phyloP scores from a whole-genome alignment of 768 basidiomycete genomes.

The Leucogyrophana mollusca region DNA sequence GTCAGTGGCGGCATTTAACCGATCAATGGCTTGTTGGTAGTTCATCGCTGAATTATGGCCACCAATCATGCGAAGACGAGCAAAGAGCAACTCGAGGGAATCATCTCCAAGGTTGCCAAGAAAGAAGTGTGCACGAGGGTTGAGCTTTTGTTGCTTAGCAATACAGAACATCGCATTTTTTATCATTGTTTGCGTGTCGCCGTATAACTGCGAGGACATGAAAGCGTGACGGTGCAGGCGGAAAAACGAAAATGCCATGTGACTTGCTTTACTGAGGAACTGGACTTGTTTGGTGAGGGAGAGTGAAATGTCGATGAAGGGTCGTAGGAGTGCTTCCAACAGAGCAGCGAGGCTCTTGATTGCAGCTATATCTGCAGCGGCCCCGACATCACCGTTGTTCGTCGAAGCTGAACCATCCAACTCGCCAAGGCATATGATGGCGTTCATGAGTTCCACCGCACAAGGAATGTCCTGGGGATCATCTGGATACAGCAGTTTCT shows the following conservation, averaged over 20 bases:
- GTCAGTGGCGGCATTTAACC: constrained; percentile 10
- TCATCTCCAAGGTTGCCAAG: constrained; percentile 26
- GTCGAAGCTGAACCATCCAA: too few relatives aligned
- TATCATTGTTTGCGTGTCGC: constrained; percentile 28
- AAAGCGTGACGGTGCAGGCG: constrained; percentile 17
- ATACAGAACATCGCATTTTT: too few relatives aligned
- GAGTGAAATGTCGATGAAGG: constrained; percentile 18
- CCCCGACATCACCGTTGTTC: not conserved
- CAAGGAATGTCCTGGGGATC: constrained; percentile 32
- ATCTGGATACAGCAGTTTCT: constrained; percentile 22
- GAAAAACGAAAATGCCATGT: constrained; percentile 23
- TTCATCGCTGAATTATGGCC: constrained; percentile 9
- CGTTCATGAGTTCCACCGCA: constrained; percentile 23
- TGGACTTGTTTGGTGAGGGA: constrained; percentile 27
- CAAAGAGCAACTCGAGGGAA: constrained; percentile 28
- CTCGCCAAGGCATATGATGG: constrained; percentile 5
- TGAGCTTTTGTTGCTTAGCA: constrained; percentile 21
- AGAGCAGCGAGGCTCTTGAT: constrained; percentile 4
- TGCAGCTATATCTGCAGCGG: not conserved
- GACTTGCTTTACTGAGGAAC: constrained; percentile 19
- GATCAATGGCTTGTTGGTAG: constrained; percentile 1
- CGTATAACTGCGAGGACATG: constrained; percentile 29
- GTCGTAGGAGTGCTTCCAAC: constrained; percentile 17
- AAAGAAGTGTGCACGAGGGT: constrained; percentile 12
- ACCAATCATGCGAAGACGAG: constrained; percentile 19